These are phyloP conservation scores for Myxozyma melibiosi DNA, from an alignment of 805 yeast species.

Conservation along the genomic window DNA sequence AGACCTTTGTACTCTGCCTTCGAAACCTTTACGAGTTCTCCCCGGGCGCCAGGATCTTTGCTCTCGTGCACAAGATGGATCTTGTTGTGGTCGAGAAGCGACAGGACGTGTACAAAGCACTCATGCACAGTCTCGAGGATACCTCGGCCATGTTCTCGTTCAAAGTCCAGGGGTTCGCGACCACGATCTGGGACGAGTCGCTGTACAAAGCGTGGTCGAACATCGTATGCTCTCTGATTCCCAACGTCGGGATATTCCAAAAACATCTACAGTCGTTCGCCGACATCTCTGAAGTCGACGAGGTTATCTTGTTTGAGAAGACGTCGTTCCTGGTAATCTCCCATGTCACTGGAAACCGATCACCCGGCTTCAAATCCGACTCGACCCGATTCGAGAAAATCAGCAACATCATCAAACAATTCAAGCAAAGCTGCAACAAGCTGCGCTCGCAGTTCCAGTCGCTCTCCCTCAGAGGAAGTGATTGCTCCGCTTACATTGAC, in stretches of 20 bases:
- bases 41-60: conserved; percentile 90
- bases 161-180: conserved; percentile 72
- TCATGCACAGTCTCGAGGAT: conserved; percentile 78
- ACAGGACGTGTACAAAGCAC: conserved; percentile 70
- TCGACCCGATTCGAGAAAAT: conserved; percentile 94
- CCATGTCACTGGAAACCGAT: conserved; percentile 40
- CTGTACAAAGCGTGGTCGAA: conserved; percentile 96
- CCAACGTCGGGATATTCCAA: conserved; percentile 83
- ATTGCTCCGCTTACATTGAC: conserved; percentile 47
- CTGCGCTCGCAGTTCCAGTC: conserved; percentile 82
- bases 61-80: conserved; percentile 94
- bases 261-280: conserved; percentile 73
- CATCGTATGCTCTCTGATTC: conserved; percentile 91
- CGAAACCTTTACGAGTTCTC: conserved; percentile 79
- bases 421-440: conserved; percentile 87
- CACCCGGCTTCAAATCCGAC: conserved; percentile 51
- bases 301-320: conserved; percentile 86
- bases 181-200: conserved; percentile 97
- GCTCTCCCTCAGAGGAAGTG: conserved; percentile 62
- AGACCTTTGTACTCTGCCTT: conserved; percentile 81
- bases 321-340: conserved; percentile 87
- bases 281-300: conserved; percentile 76
- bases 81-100: conserved; percentile 52
- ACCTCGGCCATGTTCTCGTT: conserved; percentile 50
- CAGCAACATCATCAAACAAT: conserved; percentile 89